phyloP scores from a whole-genome alignment of 257 asterid genomes.

The Solanum etuberosum region DNA sequence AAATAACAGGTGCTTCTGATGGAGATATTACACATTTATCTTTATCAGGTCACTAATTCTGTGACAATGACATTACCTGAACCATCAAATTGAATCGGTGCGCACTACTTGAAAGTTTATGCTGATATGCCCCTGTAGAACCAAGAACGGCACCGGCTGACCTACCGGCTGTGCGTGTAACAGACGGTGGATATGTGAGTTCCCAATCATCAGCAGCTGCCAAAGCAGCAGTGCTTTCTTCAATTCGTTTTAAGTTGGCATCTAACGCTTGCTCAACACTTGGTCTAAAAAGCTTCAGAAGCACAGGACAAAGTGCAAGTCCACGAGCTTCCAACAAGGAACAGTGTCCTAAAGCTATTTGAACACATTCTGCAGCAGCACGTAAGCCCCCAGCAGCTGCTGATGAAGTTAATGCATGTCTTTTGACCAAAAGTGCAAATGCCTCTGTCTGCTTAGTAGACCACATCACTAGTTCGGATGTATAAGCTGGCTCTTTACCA shows the following conservation, averaged over 20 bases:
- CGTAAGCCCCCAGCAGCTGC: constrained; percentile 99
- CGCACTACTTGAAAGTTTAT: constrained; percentile 92
- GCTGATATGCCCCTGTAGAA: constrained; percentile 41
- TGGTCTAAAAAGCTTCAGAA: constrained; percentile 83
- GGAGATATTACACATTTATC: background rate
- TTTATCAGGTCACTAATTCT: background rate
- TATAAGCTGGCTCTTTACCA: constrained; percentile 82
- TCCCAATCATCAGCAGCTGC: constrained; percentile 99
- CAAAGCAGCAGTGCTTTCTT: constrained; percentile 93
- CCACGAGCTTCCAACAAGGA: constrained; percentile 89
- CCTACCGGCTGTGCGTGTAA: constrained; percentile 63
- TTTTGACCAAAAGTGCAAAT: constrained; percentile 76
- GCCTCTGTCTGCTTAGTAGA: constrained; percentile 92
- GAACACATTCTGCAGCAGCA: constrained; percentile 99
- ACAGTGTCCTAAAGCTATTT: constrained; percentile 97
- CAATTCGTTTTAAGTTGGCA: constrained; percentile 92
- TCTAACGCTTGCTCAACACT: constrained; percentile 97
- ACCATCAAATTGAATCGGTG: constrained; percentile 92
- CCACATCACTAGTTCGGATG: constrained; percentile 99
- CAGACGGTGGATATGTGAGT: constrained; percentile 65
- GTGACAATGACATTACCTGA: constrained; percentile 46
- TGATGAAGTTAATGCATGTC: constrained; percentile 94
- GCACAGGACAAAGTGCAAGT: constrained; percentile 92
- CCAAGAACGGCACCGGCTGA: constrained; percentile 32
- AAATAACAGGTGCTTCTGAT: background rate